Conservation (phyloP, 2,329 filamentous ascomycete genomes). For the Scytalidium sp. region DNA sequence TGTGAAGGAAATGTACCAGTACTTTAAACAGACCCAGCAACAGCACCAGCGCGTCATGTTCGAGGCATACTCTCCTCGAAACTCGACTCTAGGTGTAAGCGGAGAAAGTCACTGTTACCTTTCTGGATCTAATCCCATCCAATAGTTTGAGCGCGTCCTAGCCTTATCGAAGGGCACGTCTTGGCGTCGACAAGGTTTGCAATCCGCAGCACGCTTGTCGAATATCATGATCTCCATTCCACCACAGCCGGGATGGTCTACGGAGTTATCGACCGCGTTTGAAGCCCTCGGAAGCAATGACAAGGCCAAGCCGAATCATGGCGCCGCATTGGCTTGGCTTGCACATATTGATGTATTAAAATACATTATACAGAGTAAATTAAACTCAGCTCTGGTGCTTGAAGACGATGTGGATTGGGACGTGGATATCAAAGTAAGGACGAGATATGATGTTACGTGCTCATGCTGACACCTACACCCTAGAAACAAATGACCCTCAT, state of each 20-base stretch:
- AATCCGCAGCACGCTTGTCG: constrained; percentile 30
- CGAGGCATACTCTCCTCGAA: background rate
- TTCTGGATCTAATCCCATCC: background rate
- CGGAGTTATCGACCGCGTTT: background rate
- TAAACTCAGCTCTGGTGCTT: constrained; percentile 26
- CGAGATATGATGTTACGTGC: background rate
- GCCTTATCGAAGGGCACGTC: constrained; percentile 29
- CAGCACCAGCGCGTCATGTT: background rate
- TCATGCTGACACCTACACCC: background rate
- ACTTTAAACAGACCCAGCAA: background rate
- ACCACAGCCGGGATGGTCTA: constrained; percentile 20
- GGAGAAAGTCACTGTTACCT: background rate
- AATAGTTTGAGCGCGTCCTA: constrained; percentile 15
- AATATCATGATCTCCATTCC: constrained; percentile 30
- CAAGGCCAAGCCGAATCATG: background rate
- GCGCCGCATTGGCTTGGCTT: constrained; percentile 19
- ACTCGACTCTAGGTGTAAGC: background rate
- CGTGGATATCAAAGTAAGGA: constrained; percentile 23
- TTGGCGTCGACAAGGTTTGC: constrained; percentile 34
- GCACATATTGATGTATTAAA: constrained; percentile 29
- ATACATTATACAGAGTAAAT: constrained; percentile 21
- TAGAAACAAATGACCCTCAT: constrained; percentile 25
- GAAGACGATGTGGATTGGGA: constrained; percentile 38
- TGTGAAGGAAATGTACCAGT: background rate
- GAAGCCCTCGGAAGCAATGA: background rate